Base-by-base conservation (phyloP, 352 stramenopile species). In the Pilasporangium apinafurcum region DNA sequence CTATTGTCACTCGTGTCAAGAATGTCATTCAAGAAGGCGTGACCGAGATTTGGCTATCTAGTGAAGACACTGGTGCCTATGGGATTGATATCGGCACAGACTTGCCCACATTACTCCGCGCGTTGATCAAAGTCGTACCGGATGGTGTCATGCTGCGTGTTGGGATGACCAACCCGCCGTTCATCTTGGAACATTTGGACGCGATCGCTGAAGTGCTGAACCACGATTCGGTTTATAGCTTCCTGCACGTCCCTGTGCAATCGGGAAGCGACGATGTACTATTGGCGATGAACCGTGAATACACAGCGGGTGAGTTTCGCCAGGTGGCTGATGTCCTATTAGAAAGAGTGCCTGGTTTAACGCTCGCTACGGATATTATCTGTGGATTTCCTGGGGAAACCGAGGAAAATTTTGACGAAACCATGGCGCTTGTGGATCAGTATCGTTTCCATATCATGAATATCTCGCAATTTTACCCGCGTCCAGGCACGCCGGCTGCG, bases 111-210 rank as follows among this genome's bases (percentile, higher is more conserved):
- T 60, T 97, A 0, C 44, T 97, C 43, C 48, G 54, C 13, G 59
- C 59, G 18, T 27, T 97, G n/a, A 41, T 92, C 21, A 50, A 77
- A 22, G 62, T 92, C 32, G 48, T 88, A 25, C 75, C 79, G 0
- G 63, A 71, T 10, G 67, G 75, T 9, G 68, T 88, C n/a, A 97
- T 97, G 86, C 59, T 97, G 4, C 73, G 86, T 27, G 67, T 97
- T 13, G 89, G 89, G 17, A 97, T 97, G 89, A 97, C 88, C 13
- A 97, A 97, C 49, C 89, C 89, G 33, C 89, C 89, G 31, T 97
- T 87, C 60, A 96, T 97, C 35, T 44, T 96, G 20, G 62, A 89
- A 37, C 84, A 96, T 51, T 55, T 97, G 2, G 69, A 94, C 48
- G 70, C 60, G 3, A 65, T 97, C n/a, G 84, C 80, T 8, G 57